Evolutionary conservation across 306 rosid genomes (phyloP).

Genomic region (Lupinus albus): DNA sequence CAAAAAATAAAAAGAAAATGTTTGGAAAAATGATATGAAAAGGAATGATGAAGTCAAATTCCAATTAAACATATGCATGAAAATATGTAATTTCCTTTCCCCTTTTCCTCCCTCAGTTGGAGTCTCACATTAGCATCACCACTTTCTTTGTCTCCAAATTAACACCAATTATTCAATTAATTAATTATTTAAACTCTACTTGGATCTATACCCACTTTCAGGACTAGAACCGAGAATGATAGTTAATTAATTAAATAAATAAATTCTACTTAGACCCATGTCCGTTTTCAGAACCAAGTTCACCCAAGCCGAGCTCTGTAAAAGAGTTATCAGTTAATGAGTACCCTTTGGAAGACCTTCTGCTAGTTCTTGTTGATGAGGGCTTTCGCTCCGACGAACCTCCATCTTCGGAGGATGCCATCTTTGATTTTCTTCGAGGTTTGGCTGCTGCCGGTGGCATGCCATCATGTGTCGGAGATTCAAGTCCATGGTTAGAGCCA

Average conservation of each 20-base stretch:
- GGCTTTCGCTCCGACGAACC: constrained; percentile 55
- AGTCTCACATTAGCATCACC: too few relatives aligned
- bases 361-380: constrained; percentile 12
- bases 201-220: too few relatives aligned
- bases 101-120: not conserved
- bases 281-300: not conserved
- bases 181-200: not conserved
- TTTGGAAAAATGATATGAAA: too few relatives aligned
- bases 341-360: constrained; percentile 52
- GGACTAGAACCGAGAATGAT: too few relatives aligned
- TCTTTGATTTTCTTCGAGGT: constrained; percentile 58
- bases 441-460: constrained; percentile 42
- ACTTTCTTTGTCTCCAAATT: too few relatives aligned
- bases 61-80: constrained; percentile 20
- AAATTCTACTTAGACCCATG: constrained; percentile 5
- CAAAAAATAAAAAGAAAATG: too few relatives aligned
- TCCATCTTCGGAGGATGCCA: constrained; percentile 51
- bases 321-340: constrained; percentile 57
- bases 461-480: constrained; percentile 40
- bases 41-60: not conserved
- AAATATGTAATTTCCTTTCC: constrained; percentile 24
- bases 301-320: constrained; percentile 31
- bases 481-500: constrained; percentile 42
- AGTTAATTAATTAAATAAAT: not conserved
- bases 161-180: not conserved